Evolutionary conservation across 73 alveolate species (phyloP), one percentile per base, ranked within the genome.

Genomic region (Stentor roeselii): DNA sequence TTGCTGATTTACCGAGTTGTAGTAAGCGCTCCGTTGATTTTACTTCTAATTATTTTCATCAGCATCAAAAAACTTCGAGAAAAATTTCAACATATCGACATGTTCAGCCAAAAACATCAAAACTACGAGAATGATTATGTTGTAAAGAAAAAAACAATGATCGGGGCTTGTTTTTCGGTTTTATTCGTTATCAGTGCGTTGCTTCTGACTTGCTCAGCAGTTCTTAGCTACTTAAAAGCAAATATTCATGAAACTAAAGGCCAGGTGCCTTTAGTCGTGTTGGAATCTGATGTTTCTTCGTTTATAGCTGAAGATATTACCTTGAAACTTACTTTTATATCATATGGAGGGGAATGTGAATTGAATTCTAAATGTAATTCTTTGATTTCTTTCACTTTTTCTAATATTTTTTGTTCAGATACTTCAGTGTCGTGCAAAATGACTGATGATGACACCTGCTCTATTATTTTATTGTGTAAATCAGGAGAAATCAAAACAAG

Each of bases 171-270:
- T 50, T 50, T 50, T 50, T 11, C 67, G 67, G 21, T 50, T 50
- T 11, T 50, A 11, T 50, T 50, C 67, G 21, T 50, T 11, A 21
- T 50, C 67, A 11, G 6, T 50, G 67, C 67, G 21, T 11, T 50
- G 30, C 6, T 50, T 11, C 6, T 50, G 21, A 50, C 67, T 11
- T 50, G 30, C 21, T 21, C 6, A 50, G 67, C 67, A 11, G 21
- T 50, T 50, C 30, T 50, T 50, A 50, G 6, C 6, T 50, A 50
- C 21, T 11, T 50, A 50, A 50, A 50, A 2, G 37, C 21, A 27
- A 67, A 67, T 67, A 67, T 67, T 0, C 41, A 67, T 27, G 80
- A 67, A 67, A 67, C 80, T 27, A 67, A 67, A 32, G 80, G 42
- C 0, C 37, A 27, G 2, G 80, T 67, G 15, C 80, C 80, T 27